Evolutionary conservation across 1,284 basidiomycete species (phyloP).

Genomic region (Boletellus deceptivus): DNA sequence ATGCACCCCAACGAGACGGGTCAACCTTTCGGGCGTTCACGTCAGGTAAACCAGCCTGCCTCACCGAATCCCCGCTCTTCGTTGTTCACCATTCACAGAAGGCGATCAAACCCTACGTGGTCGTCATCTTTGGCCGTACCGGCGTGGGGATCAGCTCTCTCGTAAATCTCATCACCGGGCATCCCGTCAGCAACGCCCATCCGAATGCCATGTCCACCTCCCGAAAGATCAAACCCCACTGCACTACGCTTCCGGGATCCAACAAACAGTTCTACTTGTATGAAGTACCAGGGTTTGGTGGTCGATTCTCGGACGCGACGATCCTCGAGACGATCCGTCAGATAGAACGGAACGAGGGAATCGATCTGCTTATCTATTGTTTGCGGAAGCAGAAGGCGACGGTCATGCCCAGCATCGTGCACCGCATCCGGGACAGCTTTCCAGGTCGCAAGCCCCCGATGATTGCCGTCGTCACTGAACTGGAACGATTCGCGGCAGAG

Average conservation of each 20-base stretch:
- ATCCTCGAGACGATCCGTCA: constrained; percentile 17
- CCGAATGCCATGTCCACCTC: constrained; percentile 8
- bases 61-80: too few relatives aligned
- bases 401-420: constrained; percentile 15
- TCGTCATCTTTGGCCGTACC: constrained; percentile 27
- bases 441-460: constrained; percentile 18
- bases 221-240: not conserved
- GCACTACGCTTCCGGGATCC: not conserved
- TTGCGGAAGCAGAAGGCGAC: constrained; percentile 20
- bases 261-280: constrained; percentile 15
- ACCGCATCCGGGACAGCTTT: constrained; percentile 5
- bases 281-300: constrained; percentile 21
- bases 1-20: not conserved
- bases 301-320: constrained; percentile 1
- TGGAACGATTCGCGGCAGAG: constrained; percentile 23
- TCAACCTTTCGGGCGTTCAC: not conserved
- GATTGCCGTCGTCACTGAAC: constrained; percentile 27
- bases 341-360: constrained; percentile 15
- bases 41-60: not conserved
- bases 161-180: constrained; percentile 24
- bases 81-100: not conserved
- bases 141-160: constrained; percentile 30
- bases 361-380: constrained; percentile 27
- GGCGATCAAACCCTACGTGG: constrained; percentile 13
- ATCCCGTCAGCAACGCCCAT: constrained; percentile 16